Evolutionary conservation across 139 green algal species (phyloP), one percentile per base, ranked within the genome.

Genomic region (Coelastrella sp.): DNA sequence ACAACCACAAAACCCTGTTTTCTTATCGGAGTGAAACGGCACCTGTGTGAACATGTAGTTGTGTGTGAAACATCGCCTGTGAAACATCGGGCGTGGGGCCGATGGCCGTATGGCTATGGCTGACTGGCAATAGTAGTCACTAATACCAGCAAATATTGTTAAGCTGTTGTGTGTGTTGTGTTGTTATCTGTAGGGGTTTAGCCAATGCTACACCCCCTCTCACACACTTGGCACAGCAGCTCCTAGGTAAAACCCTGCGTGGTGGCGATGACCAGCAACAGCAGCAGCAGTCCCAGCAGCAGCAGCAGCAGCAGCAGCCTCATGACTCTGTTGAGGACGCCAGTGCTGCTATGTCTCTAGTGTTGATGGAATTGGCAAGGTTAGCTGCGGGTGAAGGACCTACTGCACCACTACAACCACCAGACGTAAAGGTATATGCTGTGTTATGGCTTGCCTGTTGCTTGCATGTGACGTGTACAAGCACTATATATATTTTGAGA

Each of bases 251-350:
- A 83, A 80, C 90, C 11, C 93, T 95, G 77, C 79, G 91, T 22
- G 80, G 80, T 17, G 54, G 7, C 5, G 58, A 73, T 58, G 85
- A 22, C 2, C 17, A 5, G 23, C 74, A 61, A 17, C 74, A 80
- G 73, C 74, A 76, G 74, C 73, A 75, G 56, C 57, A 17, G 80
- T 3, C 73, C 80, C 56, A 80, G 66, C 80, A 91, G 85, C 80
- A 83, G 83, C 59, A 59, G 83, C 88, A 65, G n/a, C n/a, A n/a
- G n/a, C n/a, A n/a, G 16, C 92, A 82, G 14, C 68, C 74, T 71
- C 95, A 97, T 85, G 94, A 97, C 88, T 92, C 84, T 47, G 32
- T 60, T 17, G 93, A 95, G 73, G 95, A 97, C 74, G 95, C 95
- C 1, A 65, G 64, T n/a, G 92, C 93, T 61, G 71, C 95, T 22